Base-by-base conservation (phyloP, 257 asterid species). In the Primulina huaijiensis region DNA sequence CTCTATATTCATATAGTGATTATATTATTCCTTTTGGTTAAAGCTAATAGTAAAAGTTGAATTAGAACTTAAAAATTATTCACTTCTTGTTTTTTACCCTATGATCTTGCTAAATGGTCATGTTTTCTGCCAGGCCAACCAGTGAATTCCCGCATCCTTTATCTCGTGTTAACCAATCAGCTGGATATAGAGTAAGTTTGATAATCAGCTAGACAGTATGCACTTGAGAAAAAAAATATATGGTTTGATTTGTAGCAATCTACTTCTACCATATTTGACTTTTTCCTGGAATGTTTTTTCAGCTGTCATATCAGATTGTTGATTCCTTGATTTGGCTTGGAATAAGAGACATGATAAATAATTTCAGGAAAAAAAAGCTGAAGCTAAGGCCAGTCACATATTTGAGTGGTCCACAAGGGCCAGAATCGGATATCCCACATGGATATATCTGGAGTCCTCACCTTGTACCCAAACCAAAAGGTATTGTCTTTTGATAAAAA, bases 401-500 rank as follows among this genome's bases (percentile, higher is more conserved):
- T 77, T 83, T 93, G 81, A 90, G 96, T 76, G 96, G 99, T 77
- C 77, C 96, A 55, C 96, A 90, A 72, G 94, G 86, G 60, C 86
- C 92, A 35, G 97, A 84, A 79, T 78, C 90, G 21, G 87, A 93
- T 72, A 82, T 90, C 71, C 97, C 99, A 11, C 87, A 89, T 78
- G 97, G 96, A 70, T 93, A 93, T 75, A 93, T 93, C 62, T 93
- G 99, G 97, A 93, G 99, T 78, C 99, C 99, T 74, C 97, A 93
- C 76, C 97, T 93, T 73, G 99, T 93, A 67, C 95, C 99, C 37
- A 93, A 93, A 78, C 97, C 97, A 71, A 93, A 93, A 93, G 99
- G 99, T 93, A 37, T 74, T 74, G 64, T 55, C 81, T 71, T 50
- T 63, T 43, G 60, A 8, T n/a, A 66, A 31, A 33, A 46, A 37